Percentiles rank a stretch among this genome's conserved stretches.
These are phyloP conservation scores for Endocarpon pusillum DNA, from an alignment of 495 filamentous ascomycete species.

Conservation along the genomic window DNA sequence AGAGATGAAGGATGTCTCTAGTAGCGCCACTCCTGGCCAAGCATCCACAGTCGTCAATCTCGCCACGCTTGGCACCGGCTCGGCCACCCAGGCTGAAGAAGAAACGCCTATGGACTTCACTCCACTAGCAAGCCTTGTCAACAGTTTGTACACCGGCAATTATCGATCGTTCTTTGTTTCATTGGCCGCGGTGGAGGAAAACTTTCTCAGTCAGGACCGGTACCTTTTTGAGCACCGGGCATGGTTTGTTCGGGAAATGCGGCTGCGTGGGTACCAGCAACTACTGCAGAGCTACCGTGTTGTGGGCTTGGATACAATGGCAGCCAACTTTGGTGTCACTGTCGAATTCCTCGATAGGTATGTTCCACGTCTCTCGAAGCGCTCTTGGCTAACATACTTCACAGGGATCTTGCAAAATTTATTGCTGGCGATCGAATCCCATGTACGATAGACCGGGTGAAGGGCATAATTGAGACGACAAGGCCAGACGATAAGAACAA, in stretches of 20 bases:
- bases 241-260: slow-evolving; percentile 98
- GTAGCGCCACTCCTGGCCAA: slow-evolving; percentile 35
- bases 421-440: slow-evolving; percentile 87
- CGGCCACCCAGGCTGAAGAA: slow-evolving; percentile 48
- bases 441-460: slow-evolving; percentile 94
- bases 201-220: slow-evolving; percentile 83
- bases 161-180: slow-evolving; percentile 88
- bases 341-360: slow-evolving; percentile 93
- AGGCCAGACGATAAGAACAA: slow-evolving; percentile 97
- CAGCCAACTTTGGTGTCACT: slow-evolving; percentile 83
- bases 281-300: slow-evolving; percentile 94
- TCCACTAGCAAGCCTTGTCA: slow-evolving; percentile 72
- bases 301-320: slow-evolving; percentile 92
- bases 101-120: slow-evolving; percentile 65
- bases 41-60: slow-evolving; percentile 62
- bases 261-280: slow-evolving; percentile 86
- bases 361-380: slow-evolving; percentile 4
- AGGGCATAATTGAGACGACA: slow-evolving; percentile 95
- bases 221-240: slow-evolving; percentile 84
- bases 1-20: slow-evolving; percentile 52
- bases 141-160: slow-evolving; percentile 78
- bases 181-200: slow-evolving; percentile 79
- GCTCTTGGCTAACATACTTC: slow-evolving; percentile 7
- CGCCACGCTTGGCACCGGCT: slow-evolving; percentile 54
- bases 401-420: slow-evolving; percentile 88